These are phyloP conservation scores for Pichia sp. DNA, from an alignment of 1,139 yeast genomes.

Conservation along the genomic window DNA sequence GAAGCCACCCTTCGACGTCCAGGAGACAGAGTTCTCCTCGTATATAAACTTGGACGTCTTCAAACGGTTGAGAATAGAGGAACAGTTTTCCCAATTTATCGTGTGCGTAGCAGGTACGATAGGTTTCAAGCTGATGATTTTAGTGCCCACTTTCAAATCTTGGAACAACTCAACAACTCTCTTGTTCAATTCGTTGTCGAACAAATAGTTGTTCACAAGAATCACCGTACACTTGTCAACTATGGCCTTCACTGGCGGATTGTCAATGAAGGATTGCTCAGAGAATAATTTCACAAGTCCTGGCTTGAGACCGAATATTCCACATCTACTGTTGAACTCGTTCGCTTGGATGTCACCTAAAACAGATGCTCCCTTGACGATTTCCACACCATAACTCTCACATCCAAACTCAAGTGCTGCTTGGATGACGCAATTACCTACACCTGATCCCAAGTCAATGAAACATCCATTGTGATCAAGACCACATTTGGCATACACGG, in stretches of 20 bases:
- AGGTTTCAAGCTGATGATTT: constrained; percentile 70
- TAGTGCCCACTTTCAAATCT: constrained; percentile 66
- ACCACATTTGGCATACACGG: constrained; percentile 57
- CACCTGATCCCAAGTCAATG: constrained; percentile 86
- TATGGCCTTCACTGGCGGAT: constrained; percentile 44
- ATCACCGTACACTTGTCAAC: constrained; percentile 64
- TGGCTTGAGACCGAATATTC: constrained; percentile 54
- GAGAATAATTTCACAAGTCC: constrained; percentile 54
- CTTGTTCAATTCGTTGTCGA: constrained; percentile 64
- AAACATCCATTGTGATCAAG: constrained; percentile 50
- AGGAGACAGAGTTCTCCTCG: constrained; percentile 70
- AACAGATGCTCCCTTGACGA: constrained; percentile 75
- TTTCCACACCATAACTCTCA: constrained; percentile 80
- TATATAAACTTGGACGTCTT: constrained; percentile 59
- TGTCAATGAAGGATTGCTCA: constrained; percentile 66
- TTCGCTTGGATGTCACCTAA: constrained; percentile 54
- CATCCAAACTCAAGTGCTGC: constrained; percentile 87
- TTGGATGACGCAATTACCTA: constrained; percentile 85
- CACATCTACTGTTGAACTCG: constrained; percentile 53
- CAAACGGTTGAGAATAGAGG: constrained; percentile 57
- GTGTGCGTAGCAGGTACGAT: constrained; percentile 56
- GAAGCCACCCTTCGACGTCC: constrained; percentile 84
- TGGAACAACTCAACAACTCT: constrained; percentile 58
- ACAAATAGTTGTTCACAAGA: constrained; percentile 75
- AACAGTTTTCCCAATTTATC: constrained; percentile 47